Conservation (phyloP, 345 rosid genomes). For the Moricandia arvensis region DNA sequence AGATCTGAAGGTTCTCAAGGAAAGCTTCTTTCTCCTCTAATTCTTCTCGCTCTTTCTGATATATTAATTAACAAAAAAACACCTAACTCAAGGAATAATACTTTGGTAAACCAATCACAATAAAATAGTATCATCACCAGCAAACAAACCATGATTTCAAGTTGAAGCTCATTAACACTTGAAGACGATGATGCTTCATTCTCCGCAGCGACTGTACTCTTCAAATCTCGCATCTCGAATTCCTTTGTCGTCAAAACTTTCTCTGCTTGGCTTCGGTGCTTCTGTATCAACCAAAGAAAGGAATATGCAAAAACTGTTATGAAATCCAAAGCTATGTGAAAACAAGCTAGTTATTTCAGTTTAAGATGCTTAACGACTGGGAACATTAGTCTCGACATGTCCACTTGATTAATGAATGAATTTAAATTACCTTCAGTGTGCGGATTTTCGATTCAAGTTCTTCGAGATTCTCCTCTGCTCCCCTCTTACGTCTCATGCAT, state of each 20-base stretch:
- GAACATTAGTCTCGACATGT: background rate
- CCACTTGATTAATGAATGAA: slow-evolving; percentile 7
- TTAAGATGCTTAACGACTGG: background rate
- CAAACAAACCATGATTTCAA: slow-evolving; percentile 76
- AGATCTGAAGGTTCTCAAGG: slow-evolving; percentile 47
- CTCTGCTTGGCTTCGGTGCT: slow-evolving; percentile 51
- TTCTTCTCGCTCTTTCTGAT: slow-evolving; percentile 54
- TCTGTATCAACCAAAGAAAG: slow-evolving; percentile 45
- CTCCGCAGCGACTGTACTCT: slow-evolving; percentile 53
- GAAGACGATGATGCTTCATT: slow-evolving; percentile 46
- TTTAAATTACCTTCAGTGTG: slow-evolving; percentile 53
- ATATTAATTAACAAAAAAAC: background rate
- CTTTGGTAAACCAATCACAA: background rate
- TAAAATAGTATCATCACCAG: slow-evolving; percentile 1
- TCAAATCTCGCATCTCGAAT: slow-evolving; percentile 55
- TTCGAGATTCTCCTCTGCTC: slow-evolving; percentile 46
- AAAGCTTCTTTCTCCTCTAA: slow-evolving; percentile 51
- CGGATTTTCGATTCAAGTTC: slow-evolving; percentile 47
- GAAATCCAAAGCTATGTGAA: background rate
- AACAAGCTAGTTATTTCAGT: slow-evolving; percentile 11
- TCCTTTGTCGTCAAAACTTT: slow-evolving; percentile 48
- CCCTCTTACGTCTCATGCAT: slow-evolving; percentile 58
- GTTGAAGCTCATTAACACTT: slow-evolving; percentile 69
- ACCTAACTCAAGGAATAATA: background rate
- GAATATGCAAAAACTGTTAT: background rate